Evolutionary conservation across 768 basidiomycete genomes (phyloP).

Genomic region (Termitomyces sp.): DNA sequence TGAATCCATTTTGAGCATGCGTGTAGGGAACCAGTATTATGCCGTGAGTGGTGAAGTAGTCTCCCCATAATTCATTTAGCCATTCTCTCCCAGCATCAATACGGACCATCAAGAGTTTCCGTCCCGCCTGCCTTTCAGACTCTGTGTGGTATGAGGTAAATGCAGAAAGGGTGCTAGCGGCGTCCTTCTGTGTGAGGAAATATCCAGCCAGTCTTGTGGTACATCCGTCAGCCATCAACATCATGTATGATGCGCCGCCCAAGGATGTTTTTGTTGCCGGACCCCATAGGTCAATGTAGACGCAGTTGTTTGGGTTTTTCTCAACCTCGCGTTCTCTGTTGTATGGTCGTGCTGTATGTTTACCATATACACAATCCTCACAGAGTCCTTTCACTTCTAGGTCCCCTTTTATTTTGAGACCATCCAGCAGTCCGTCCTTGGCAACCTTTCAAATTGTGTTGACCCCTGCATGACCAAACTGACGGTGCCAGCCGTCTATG

Average conservation of each 20-base stretch:
- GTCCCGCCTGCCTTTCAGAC: neutral
- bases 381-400: too few relatives aligned
- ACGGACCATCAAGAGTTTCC: neutral
- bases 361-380: too few relatives aligned
- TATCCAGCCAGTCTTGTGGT: neutral
- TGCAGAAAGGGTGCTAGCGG: neutral
- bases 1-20: too few relatives aligned
- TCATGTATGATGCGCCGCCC: neutral
- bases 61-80: neutral
- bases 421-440: too few relatives aligned
- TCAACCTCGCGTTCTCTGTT: too few relatives aligned
- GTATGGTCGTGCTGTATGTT: neutral
- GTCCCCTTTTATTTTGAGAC: too few relatives aligned
- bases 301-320: neutral
- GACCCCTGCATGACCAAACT: too few relatives aligned
- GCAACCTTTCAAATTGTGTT: too few relatives aligned
- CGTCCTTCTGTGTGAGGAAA: neutral
- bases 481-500: too few relatives aligned
- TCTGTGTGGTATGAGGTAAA: neutral
- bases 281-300: neutral
- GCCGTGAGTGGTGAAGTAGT: neutral
- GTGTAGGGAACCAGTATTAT: too few relatives aligned
- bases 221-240: neutral
- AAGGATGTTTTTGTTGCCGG: neutral
- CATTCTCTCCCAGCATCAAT: neutral